phyloP scores from a whole-genome alignment of 352 stramenopile genomes.

The Phytophthora sp. region DNA sequence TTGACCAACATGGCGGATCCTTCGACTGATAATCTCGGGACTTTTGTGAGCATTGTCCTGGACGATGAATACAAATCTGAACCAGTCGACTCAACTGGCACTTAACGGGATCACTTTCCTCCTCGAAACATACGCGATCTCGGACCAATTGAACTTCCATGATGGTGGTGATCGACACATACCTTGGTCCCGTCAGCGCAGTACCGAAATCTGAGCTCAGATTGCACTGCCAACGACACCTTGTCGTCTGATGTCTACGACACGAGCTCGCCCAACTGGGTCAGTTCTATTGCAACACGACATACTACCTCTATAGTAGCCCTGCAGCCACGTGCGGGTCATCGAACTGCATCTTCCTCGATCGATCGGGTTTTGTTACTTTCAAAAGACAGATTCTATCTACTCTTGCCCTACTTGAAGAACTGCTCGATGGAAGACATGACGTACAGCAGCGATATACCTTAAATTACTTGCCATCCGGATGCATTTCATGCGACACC shows the following conservation, averaged over 20 bases:
- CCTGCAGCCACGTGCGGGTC: conserved; percentile 38
- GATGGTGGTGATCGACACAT: conserved; percentile 46
- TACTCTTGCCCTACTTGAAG: conserved; percentile 47
- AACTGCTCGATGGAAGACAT: conserved; percentile 45
- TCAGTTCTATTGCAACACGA: conserved; percentile 32
- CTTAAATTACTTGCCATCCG: conserved; percentile 40
- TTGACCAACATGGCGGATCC: conserved; percentile 34
- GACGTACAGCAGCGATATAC: conserved; percentile 43
- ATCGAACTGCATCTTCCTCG: conserved; percentile 47
- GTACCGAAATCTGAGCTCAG: conserved; percentile 38
- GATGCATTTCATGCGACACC: conserved; percentile 34
- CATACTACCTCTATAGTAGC: conserved; percentile 32
- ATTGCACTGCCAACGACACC: conserved; percentile 29
- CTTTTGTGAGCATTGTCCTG: conserved; percentile 29
- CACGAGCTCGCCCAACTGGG: conserved; percentile 19
- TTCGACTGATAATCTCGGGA: conserved; percentile 35
- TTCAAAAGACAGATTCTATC: conserved; percentile 46
- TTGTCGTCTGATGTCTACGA: conserved; percentile 23
- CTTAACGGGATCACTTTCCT: conserved; percentile 30
- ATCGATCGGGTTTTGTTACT: conserved; percentile 36
- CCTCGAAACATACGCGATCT: conserved; percentile 44
- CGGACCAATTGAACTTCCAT: conserved; percentile 41
- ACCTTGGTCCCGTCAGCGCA: conserved; percentile 27
- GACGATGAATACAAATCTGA: conserved; percentile 37
- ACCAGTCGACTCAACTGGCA: conserved; percentile 26